Base-by-base conservation (phyloP, 2,329 filamentous ascomycete species). In the Ceratocystis eucalypticola region DNA sequence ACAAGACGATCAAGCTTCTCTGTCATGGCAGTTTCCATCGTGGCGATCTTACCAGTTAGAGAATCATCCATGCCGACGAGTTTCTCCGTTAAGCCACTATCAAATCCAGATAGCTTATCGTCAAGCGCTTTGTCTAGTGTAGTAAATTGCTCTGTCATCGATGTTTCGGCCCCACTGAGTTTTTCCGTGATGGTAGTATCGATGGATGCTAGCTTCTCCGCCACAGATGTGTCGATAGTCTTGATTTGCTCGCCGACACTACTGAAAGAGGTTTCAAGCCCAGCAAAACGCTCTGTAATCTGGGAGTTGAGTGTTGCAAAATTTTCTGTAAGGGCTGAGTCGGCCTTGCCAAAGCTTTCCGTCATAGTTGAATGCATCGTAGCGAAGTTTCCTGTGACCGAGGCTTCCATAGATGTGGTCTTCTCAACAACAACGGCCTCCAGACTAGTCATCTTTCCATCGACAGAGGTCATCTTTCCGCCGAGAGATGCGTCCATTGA, bases 1-100 rank as follows among this genome's bases (percentile, higher is more conserved):
- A 71, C 72, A 12, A 82, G 73, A 53, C 73, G 74, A 68, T 79
- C 77, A 25, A 86, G 76, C 70, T 85, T 84, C 67, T 86, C 82
- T 3, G 66, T 53, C 61, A 67, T 53, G 12, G 46, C 28, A 17
- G 62, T 65, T 33, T 45, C 62, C 44, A 67, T 22, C 6, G 41
- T 37, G 45, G 53, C 33, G 25, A 67, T 67, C 44, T 66, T 68
- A 22, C 64, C 64, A 15, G 46, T 20, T 3, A 68, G 59, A 6
- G 66, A 65, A 30, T 65, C 59, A 41, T 68, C 66, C 59, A 68
- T 65, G 20, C 66, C 66, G n/a, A 64, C 64, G 15, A 68, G 48
- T 53, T 68, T 68, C 33, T 68, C 66, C 2, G 61, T 64, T 1
- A 68, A 41, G 12, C 61, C 64, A 6, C 59, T 44, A 28, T 68